A percentile compares a stretch with the other conserved stretches of the same genome.
Evolutionary conservation across 2,329 filamentous ascomycete species (phyloP).

Genomic region (Arthrobotrys megalospora): DNA sequence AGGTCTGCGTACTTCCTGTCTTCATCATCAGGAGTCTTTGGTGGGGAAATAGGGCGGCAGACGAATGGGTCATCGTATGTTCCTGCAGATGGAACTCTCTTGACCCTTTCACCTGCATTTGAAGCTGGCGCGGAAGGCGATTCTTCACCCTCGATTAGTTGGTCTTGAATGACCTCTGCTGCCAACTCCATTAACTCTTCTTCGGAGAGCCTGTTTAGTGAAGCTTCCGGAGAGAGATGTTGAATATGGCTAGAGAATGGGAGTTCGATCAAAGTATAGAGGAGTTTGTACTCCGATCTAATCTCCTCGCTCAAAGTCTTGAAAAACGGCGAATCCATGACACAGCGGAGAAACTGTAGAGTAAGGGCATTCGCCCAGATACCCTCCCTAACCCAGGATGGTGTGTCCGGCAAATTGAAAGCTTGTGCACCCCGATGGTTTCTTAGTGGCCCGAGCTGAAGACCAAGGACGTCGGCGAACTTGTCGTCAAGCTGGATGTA

Average conservation of each 20-base stretch:
- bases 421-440: conserved; percentile 42
- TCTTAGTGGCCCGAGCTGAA: conserved; percentile 23
- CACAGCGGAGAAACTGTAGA: conserved; percentile 48
- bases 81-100: conserved; percentile 4
- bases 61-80: conserved; percentile 34
- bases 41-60: conserved; percentile 45
- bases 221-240: conserved; percentile 34
- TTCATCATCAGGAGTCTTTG: conserved; percentile 53
- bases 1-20: conserved; percentile 38
- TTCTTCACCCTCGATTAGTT: conserved; percentile 50
- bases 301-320: conserved; percentile 43
- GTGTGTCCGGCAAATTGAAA: conserved; percentile 37
- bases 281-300: conserved; percentile 39
- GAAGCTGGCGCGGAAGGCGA: conserved; percentile 1
- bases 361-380: conserved; percentile 54
- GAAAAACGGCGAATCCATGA: conserved; percentile 58
- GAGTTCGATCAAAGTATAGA: conserved; percentile 47
- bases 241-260: conserved; percentile 56
- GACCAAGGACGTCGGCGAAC: conserved; percentile 24
- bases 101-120: conserved; percentile 21
- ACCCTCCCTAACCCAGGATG: conserved; percentile 41
- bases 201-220: conserved; percentile 30
- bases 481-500: conserved; percentile 51
- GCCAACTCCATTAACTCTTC: conserved; percentile 52
- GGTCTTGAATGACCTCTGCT: conserved; percentile 48